Evolutionary conservation across 2,329 filamentous ascomycete species (phyloP).

Genomic region (Colletotrichum chlorophyti): DNA sequence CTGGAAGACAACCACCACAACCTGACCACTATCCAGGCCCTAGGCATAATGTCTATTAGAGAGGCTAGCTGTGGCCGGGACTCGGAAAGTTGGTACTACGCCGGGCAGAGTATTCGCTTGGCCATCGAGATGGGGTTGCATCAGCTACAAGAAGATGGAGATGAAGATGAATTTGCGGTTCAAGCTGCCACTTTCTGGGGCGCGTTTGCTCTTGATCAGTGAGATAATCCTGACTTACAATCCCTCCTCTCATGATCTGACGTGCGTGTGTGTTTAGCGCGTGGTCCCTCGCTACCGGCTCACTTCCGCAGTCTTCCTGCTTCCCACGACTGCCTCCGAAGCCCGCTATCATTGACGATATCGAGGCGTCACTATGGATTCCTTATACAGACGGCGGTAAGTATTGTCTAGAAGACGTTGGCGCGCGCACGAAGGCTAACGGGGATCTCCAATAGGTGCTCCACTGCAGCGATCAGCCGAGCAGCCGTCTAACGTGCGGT

Average conservation of each 20-base stretch:
- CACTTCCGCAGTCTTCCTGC: conserved; percentile 65
- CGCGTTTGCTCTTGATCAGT: conserved; percentile 69
- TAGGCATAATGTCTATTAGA: conserved; percentile 78
- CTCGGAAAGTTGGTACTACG: conserved; percentile 75
- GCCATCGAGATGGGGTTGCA: conserved; percentile 77
- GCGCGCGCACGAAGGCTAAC: conserved; percentile 17
- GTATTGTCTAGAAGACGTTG: conserved; percentile 29
- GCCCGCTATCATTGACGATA: conserved; percentile 64
- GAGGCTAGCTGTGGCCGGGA: conserved; percentile 77
- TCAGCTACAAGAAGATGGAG: conserved; percentile 53
- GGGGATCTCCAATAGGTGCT: conserved; percentile 44
- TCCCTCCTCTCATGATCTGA: neutral
- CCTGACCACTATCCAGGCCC: conserved; percentile 75
- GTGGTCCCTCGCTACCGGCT: conserved; percentile 70
- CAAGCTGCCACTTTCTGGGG: conserved; percentile 68
- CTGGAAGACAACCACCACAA: conserved; percentile 64
- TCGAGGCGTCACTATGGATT: conserved; percentile 66
- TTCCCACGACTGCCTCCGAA: conserved; percentile 65
- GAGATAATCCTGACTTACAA: no score
- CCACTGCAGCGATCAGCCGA: conserved; percentile 62
- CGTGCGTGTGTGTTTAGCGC: conserved; percentile 53
- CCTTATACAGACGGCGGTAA: conserved; percentile 65
- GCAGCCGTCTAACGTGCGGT: conserved; percentile 72
- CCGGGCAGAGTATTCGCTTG: conserved; percentile 74
- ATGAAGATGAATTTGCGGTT: conserved; percentile 64